Evolutionary conservation across 345 rosid genomes (phyloP), one percentile per base, ranked within the genome.

Genomic region (Crucihimalaya himalaica): DNA sequence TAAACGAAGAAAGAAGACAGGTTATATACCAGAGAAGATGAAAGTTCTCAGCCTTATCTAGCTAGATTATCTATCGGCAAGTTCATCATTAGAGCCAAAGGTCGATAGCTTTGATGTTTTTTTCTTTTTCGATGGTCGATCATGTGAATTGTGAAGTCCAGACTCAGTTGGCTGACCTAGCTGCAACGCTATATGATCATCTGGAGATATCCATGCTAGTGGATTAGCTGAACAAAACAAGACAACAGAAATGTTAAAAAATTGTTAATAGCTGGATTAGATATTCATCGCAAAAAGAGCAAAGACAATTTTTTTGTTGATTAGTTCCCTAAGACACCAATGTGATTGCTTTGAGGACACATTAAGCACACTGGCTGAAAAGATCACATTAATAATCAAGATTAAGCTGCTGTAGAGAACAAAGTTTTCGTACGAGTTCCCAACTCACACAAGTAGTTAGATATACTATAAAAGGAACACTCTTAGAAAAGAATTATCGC

Each of bases 211-310:
- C 86, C 82, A 83, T 57, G 84, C 35, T 34, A 86, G 52, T 39
- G 88, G 89, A 42, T 59, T 78, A 68, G 80, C 87, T 87, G 83
- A 69, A 65, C 9, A 43, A 67, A 76, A 55, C 63, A 29, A 74
- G 10, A 70, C 10, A 5, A 70, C 29, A 4, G 9, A 76, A 37
- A 70, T 63, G 71, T 62, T 53, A 6, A 15, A 25, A 46, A 37
- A 4, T 42, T 47, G 13, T 0, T n/a, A 61, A 18, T 6, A 23
- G 71, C 27, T 53, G 25, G 56, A 19, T 42, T 43, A 14, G 32
- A 31, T 66, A 46, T 52, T 55, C 5, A 3, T 28, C 14, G 9
- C 25, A 11, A n/a, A 12, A 20, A 66, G n/a, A 16, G 35, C 11
- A 57, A 47, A 57, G 8, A 15, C 4, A 3, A 2, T 23, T 47